These are phyloP conservation scores for Suillus variegatus DNA, from an alignment of 768 basidiomycete species.

Conservation along the genomic window DNA sequence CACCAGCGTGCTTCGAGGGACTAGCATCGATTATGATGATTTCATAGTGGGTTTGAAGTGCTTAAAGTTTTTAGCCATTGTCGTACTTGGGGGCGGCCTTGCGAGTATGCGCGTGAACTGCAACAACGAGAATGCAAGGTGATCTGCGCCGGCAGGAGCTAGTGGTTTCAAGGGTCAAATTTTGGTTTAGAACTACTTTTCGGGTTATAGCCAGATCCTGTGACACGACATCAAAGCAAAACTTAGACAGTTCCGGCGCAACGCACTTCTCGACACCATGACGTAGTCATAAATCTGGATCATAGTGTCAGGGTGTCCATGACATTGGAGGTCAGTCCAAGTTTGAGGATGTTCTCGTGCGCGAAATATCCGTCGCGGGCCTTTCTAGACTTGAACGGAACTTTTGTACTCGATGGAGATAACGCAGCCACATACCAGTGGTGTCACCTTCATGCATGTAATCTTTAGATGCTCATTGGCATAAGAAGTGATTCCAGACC, in stretches of 20 bases:
- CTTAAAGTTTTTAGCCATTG: neutral
- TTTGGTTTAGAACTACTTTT: neutral
- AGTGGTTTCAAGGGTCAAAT: neutral
- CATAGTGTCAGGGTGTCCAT: neutral
- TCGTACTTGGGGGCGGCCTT: neutral
- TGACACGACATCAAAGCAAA: neutral
- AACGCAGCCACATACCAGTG: constrained; percentile 25
- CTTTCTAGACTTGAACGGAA: constrained; percentile 28
- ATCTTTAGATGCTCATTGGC: neutral
- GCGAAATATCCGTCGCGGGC: constrained; percentile 26
- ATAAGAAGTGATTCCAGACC: neutral
- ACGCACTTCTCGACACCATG: neutral
- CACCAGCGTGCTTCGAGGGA: neutral
- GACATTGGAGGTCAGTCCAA: neutral
- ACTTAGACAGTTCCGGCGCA: neutral
- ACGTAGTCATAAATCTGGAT: neutral
- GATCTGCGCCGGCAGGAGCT: neutral
- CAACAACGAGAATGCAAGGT: neutral
- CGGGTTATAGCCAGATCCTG: neutral
- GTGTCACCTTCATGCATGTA: too few species aligned
- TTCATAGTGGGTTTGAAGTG: neutral
- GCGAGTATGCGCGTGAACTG: neutral
- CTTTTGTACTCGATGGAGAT: constrained; percentile 18
- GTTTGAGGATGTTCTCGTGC: neutral
- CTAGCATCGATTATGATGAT: neutral